Conservation (phyloP, 2,329 filamentous ascomycete species). For the Pseudogymnoascus destructans region DNA sequence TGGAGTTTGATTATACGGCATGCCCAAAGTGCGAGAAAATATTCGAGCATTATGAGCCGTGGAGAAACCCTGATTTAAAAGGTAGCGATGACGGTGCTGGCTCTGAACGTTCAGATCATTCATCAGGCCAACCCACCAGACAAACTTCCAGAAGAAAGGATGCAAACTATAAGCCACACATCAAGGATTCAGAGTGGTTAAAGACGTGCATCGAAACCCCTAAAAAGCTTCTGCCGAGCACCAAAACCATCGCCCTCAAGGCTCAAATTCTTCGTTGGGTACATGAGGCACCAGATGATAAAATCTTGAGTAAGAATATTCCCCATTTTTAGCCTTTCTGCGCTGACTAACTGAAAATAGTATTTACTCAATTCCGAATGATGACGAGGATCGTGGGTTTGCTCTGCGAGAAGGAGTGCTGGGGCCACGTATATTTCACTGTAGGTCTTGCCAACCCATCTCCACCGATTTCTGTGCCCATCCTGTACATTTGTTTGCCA, state of each 20-base stretch:
- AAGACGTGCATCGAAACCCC: slow-evolving; percentile 17
- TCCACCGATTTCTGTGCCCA: not conserved
- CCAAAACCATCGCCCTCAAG: slow-evolving; percentile 29
- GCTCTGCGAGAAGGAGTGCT: slow-evolving; percentile 37
- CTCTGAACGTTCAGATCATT: not conserved
- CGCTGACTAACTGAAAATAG: slow-evolving; percentile 24
- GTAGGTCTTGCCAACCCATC: slow-evolving; percentile 18
- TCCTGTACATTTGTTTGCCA: not conserved
- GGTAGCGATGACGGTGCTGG: not conserved
- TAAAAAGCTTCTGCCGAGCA: slow-evolving; percentile 25
- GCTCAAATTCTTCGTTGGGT: slow-evolving; percentile 29
- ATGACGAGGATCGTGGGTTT: slow-evolving; percentile 38
- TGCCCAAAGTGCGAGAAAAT: not conserved
- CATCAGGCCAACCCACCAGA: not conserved
- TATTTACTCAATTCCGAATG: slow-evolving; percentile 46
- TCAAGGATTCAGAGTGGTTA: slow-evolving; percentile 19
- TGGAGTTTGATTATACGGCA: not conserved
- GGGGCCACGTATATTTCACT: slow-evolving; percentile 31
- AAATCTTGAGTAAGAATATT: slow-evolving; percentile 29
- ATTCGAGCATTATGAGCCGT: not conserved
- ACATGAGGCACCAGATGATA: slow-evolving; percentile 32
- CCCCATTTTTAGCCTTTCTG: not conserved
- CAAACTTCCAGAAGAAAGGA: not conserved
- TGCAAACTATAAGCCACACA: slow-evolving; percentile 18
- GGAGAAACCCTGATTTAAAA: not conserved